Evolutionary conservation across 352 stramenopile species (phyloP), one percentile per base, ranked within the genome.

Genomic region (Blastocystis sp.): DNA sequence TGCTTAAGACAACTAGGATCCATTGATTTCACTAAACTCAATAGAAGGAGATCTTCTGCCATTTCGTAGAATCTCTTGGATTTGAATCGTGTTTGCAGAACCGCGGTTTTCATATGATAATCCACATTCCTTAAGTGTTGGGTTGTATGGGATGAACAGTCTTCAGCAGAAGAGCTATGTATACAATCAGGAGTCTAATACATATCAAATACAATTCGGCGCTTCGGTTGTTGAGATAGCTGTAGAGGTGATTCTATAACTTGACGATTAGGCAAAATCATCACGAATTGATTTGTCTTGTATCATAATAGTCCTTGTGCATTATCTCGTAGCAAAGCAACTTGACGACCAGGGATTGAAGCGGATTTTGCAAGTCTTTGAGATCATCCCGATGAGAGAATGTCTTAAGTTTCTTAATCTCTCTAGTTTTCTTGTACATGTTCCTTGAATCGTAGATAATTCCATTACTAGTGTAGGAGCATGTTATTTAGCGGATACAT

Each of bases 251-350:
- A 11, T 35, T 30, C 35, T 35, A 56, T 54, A 19, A 24, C 53
- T 30, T 84, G 35, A 84, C 56, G 27, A 11, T 19, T 84, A 84
- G 73, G 22, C 73, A 42, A 42, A 44, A 66, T 62, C 73, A 30
- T 33, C 73, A n/a, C 15, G 48, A 35, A 15, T 84, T 24, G 51
- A 66, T 48, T 37, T 84, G 40, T 68, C 73, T 37, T 37, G 73
- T 69, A n/a, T 11, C 33, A 2, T 1, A 17, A 24, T 24, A n/a
- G 40, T 30, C 17, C 7, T 11, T 30, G 5, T 37, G 15, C 7
- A 53, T 33, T 48, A 56, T 30, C n/a, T 24, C 11, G 17, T 66
- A 84, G 73, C 44, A 7, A 62, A 68, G 11, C 15, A 51, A 13
- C 27, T 66, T 19, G 35, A 53, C 22, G 73, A 84, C 27, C 53